Conservation (phyloP, 2,329 filamentous ascomycete species). For the Emergomyces africanus region DNA sequence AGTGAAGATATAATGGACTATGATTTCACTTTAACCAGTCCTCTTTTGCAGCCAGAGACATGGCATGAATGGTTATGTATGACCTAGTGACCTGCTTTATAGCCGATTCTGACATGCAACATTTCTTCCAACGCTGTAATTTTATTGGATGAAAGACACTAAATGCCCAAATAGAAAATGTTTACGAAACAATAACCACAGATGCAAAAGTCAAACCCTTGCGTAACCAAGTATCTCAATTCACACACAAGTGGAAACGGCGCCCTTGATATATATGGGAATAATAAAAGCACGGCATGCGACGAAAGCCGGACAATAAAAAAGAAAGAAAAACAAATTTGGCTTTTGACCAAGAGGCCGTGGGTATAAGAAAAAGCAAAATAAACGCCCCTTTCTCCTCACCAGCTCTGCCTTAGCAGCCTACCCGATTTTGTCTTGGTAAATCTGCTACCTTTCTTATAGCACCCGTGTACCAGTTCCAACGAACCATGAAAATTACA, state of each 20-base stretch:
- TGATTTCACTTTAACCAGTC: not conserved
- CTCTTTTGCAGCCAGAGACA: not conserved
- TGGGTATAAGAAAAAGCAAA: not conserved
- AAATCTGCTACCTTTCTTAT: not conserved
- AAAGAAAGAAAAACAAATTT: not conserved
- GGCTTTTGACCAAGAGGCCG: not conserved
- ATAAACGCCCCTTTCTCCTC: not conserved
- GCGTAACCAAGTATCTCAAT: not conserved
- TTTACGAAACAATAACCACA: not conserved
- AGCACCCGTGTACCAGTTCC: not conserved
- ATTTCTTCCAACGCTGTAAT: not conserved
- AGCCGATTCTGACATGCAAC: not conserved
- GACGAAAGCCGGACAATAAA: not conserved
- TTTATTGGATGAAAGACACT: not conserved
- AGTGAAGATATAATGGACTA: not conserved
- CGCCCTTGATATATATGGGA: not conserved
- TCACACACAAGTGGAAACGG: not conserved
- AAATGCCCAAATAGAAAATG: not conserved
- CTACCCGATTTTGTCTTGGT: not conserved
- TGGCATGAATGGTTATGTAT: not conserved
- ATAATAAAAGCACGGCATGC: not conserved
- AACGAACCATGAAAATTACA: not conserved
- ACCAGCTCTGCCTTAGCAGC: not conserved
- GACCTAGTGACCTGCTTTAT: not conserved
- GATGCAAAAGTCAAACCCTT: not conserved